phyloP scores from a whole-genome alignment of 768 basidiomycete genomes.

The Pulveroboletus sp. region DNA sequence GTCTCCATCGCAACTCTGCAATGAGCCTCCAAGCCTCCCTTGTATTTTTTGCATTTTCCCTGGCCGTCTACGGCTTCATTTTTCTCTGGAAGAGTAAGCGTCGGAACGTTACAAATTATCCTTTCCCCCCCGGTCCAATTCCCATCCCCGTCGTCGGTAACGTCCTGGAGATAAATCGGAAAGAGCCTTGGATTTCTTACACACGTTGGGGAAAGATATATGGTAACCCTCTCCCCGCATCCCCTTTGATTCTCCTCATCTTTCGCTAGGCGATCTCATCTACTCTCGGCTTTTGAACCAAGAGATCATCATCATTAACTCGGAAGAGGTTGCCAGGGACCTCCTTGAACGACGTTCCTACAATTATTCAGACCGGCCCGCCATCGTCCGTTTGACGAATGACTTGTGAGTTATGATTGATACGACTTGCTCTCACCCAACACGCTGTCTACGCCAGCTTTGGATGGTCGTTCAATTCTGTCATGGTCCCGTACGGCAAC shows the following conservation, averaged over 20 bases:
- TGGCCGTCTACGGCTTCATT: background rate
- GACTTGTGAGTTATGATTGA: conserved; percentile 22
- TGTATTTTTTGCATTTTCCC: conserved; percentile 5
- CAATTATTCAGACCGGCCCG: conserved; percentile 45
- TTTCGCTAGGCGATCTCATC: conserved; percentile 33
- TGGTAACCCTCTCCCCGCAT: conserved; percentile 23
- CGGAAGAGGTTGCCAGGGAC: conserved; percentile 37
- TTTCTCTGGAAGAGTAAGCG: conserved; percentile 7
- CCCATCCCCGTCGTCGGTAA: conserved; percentile 38
- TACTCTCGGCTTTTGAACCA: conserved; percentile 36
- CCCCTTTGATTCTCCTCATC: background rate
- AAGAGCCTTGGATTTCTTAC: conserved; percentile 33
- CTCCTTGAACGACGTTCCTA: conserved; percentile 44
- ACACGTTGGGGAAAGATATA: conserved; percentile 30
- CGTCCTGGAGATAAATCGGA: conserved; percentile 23
- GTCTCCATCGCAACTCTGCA: background rate
- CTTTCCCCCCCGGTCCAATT: conserved; percentile 52
- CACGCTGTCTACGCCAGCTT: conserved; percentile 11
- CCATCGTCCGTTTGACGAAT: conserved; percentile 24
- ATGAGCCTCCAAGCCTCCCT: background rate
- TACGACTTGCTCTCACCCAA: background rate
- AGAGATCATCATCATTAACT: conserved; percentile 39
- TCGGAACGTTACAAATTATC: background rate
- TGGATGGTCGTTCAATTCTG: conserved; percentile 30
- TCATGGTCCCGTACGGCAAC: conserved; percentile 26